Percentiles rank a stretch among this genome's conserved stretches.
These are phyloP conservation scores for Penstemon eatonii DNA, from an alignment of 257 asterid species.

Conservation along the genomic window DNA sequence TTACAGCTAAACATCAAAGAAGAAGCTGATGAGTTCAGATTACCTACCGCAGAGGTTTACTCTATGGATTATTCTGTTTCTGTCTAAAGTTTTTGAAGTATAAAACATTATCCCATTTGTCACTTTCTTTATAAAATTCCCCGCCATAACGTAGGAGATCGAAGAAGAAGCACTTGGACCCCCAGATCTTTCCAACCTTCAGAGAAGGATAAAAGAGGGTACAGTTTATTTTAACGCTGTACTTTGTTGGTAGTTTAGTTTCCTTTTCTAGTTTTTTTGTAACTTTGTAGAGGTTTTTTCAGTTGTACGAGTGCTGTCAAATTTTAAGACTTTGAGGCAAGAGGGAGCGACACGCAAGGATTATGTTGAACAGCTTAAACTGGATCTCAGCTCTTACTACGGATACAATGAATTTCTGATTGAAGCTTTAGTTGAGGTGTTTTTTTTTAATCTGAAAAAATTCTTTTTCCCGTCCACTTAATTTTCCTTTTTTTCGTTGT, in stretches of 20 bases:
- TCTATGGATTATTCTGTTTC: constrained; percentile 19
- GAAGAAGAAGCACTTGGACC: constrained; percentile 76
- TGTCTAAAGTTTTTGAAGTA: background rate
- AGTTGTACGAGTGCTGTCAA: constrained; percentile 88
- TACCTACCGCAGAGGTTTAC: constrained; percentile 77
- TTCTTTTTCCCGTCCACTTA: background rate
- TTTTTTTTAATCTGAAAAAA: constrained; percentile 12
- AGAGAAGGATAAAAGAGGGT: constrained; percentile 87
- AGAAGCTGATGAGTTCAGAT: constrained; percentile 73
- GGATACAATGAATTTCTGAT: constrained; percentile 90
- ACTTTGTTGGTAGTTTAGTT: background rate
- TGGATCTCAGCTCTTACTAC: constrained; percentile 70
- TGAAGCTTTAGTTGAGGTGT: constrained; percentile 80
- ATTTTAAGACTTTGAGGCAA: constrained; percentile 72
- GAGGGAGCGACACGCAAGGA: constrained; percentile 72
- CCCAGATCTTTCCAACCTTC: constrained; percentile 84
- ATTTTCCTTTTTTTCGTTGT: background rate
- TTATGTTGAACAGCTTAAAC: constrained; percentile 69
- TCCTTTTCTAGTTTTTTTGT: constrained; percentile 4
- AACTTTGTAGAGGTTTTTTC: constrained; percentile 35
- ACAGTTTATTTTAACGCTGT: constrained; percentile 29
- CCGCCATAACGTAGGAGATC: constrained; percentile 58
- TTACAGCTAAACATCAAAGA: constrained; percentile 58
- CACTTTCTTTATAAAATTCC: constrained; percentile 5
- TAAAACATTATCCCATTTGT: background rate